Evolutionary conservation across 2,329 filamentous ascomycete genomes (phyloP).

Genomic region (Fusarium xyrophilum): DNA sequence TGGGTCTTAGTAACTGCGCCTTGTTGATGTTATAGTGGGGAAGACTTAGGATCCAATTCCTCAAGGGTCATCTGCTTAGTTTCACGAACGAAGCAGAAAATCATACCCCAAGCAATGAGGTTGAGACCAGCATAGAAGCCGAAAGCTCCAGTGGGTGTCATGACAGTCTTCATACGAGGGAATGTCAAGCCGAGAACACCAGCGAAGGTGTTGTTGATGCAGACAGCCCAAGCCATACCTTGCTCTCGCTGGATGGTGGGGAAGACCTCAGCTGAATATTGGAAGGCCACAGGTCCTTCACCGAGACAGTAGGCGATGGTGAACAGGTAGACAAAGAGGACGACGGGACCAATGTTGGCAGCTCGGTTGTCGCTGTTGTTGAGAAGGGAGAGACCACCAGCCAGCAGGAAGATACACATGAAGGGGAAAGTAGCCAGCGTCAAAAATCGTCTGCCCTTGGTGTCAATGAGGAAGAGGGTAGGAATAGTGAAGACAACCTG

Average conservation of each 20-base stretch:
- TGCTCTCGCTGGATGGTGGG: conserved; percentile 69
- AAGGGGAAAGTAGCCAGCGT: conserved; percentile 15
- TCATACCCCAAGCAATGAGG: conserved; percentile 60
- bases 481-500: conserved; percentile 25
- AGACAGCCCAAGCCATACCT: conserved; percentile 69
- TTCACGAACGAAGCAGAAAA: conserved; percentile 57
- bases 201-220: conserved; percentile 64
- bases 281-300: conserved; percentile 68
- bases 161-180: conserved; percentile 50
- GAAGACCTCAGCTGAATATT: conserved; percentile 69
- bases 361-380: neutral
- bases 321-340: conserved; percentile 69
- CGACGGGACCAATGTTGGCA: conserved; percentile 3
- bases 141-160: conserved; percentile 51
- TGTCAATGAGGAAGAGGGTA: conserved; percentile 24
- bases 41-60: conserved; percentile 53
- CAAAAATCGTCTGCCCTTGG: conserved; percentile 16
- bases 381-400: conserved; percentile 1
- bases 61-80: conserved; percentile 62
- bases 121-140: conserved; percentile 65
- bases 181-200: conserved; percentile 59
- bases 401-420: conserved; percentile 18
- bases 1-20: neutral
- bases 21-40: fast-evolving
- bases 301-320: conserved; percentile 70